Conservation (phyloP, 129 eudicot species). For the Scalesia atractyloides region DNA sequence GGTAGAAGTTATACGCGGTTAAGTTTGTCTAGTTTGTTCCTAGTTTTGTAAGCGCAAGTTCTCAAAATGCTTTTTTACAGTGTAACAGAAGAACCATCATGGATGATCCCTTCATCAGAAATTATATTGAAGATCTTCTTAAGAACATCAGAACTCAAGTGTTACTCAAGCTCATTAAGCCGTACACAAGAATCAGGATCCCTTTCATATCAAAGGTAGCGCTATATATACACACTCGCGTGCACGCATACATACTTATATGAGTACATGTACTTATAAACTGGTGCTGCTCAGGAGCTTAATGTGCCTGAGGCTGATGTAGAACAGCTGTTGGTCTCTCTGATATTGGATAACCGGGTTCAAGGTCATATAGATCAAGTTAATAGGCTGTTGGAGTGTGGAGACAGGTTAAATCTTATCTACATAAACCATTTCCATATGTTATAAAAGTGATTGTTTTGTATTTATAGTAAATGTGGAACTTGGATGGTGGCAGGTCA, state of each 20-base stretch:
- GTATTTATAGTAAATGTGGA: slow-evolving; percentile 10
- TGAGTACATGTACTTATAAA: neutral
- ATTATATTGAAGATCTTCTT: slow-evolving; percentile 93
- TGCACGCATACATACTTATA: neutral
- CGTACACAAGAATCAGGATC: slow-evolving; percentile 93
- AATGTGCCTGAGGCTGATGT: slow-evolving; percentile 98
- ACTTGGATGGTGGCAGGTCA: slow-evolving; percentile 58
- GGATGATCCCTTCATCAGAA: slow-evolving; percentile 92
- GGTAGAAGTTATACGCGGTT: slow-evolving; percentile 37
- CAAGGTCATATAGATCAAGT: slow-evolving; percentile 99
- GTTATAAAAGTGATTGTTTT: too few species aligned
- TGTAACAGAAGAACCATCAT: slow-evolving; percentile 93
- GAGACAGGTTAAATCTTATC: slow-evolving; percentile 71
- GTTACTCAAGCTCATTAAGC: slow-evolving; percentile 93
- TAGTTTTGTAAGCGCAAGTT: neutral
- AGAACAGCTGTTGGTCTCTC: slow-evolving; percentile 83
- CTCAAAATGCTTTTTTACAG: slow-evolving; percentile 38
- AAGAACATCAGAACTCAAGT: slow-evolving; percentile 97
- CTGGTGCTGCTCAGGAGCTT: slow-evolving; percentile 65
- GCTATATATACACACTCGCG: neutral
- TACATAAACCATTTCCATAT: neutral
- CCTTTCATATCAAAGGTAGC: slow-evolving; percentile 94
- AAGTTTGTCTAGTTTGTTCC: neutral
- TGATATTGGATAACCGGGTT: slow-evolving; percentile 86
- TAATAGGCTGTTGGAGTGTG: slow-evolving; percentile 84